Percentiles rank a stretch among this genome's conserved stretches.
These are phyloP conservation scores for Escovopsis weberi DNA, from an alignment of 2,329 filamentous ascomycete species.

Conservation along the genomic window DNA sequence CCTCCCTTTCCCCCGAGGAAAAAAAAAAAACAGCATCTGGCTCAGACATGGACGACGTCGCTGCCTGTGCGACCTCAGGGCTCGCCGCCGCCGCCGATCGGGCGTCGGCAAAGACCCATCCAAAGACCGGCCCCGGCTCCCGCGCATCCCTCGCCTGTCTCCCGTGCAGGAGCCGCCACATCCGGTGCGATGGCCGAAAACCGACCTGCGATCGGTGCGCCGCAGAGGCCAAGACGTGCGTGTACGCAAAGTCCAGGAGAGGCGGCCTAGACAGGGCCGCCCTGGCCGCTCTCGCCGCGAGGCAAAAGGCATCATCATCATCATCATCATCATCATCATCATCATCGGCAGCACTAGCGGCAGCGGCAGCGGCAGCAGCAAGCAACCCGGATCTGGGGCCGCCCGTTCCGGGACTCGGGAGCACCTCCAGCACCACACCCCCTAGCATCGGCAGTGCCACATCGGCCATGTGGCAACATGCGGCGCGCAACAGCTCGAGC, in stretches of 20 bases:
- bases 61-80: background rate
- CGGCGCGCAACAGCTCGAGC: too few species aligned
- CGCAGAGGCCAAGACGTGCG: constrained; percentile 28
- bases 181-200: constrained; percentile 36
- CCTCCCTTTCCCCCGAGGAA: too few species aligned
- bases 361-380: background rate
- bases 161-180: constrained; percentile 33
- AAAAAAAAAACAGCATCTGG: background rate
- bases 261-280: constrained; percentile 23
- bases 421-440: too few species aligned
- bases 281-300: constrained; percentile 7
- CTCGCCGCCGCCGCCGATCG: too few species aligned
- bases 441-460: too few species aligned
- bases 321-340: too few species aligned
- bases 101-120: too few species aligned
- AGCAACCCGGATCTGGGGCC: background rate
- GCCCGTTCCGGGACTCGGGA: background rate
- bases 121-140: constrained; percentile 6
- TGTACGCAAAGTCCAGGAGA: constrained; percentile 35
- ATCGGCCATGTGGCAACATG: too few species aligned
- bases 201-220: constrained; percentile 32
- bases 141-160: constrained; percentile 30
- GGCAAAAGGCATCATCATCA: too few species aligned
- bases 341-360: too few species aligned
- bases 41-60: background rate